phyloP scores from a whole-genome alignment of 2,329 filamentous ascomycete genomes.

The Fusarium longipes region DNA sequence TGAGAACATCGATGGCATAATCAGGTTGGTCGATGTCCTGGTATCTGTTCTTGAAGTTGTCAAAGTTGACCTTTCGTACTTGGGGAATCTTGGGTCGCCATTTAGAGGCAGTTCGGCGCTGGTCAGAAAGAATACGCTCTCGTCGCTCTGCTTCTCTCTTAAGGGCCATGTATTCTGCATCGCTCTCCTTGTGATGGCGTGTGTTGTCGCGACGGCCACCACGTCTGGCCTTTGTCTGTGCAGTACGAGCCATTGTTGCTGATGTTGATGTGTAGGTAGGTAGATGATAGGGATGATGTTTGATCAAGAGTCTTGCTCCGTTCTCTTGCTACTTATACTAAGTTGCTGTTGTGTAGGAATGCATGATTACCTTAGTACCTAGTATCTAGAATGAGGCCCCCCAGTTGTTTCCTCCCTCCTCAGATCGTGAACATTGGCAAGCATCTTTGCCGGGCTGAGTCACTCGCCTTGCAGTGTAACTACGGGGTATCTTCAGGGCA shows the following conservation, averaged over 20 bases:
- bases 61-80: constrained; percentile 56
- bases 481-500: neutral
- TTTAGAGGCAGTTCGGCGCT: constrained; percentile 51
- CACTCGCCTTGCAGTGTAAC: neutral
- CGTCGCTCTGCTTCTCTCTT: constrained; percentile 53
- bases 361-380: no score
- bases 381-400: neutral
- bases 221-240: constrained; percentile 15
- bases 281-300: neutral
- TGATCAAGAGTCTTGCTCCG: neutral
- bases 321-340: neutral
- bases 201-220: constrained; percentile 17
- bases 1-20: constrained; percentile 56
- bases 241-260: constrained; percentile 34
- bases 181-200: constrained; percentile 44
- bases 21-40: constrained; percentile 50
- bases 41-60: constrained; percentile 58
- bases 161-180: constrained; percentile 47
- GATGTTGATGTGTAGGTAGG: neutral
- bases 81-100: constrained; percentile 56
- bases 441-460: constrained; percentile 27
- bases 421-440: neutral
- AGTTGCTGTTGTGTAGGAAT: neutral
- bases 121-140: constrained; percentile 52
- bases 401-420: neutral